These are phyloP conservation scores for Chrysoporthe austroafricana DNA, from an alignment of 2,329 filamentous ascomycete species.

Conservation along the genomic window DNA sequence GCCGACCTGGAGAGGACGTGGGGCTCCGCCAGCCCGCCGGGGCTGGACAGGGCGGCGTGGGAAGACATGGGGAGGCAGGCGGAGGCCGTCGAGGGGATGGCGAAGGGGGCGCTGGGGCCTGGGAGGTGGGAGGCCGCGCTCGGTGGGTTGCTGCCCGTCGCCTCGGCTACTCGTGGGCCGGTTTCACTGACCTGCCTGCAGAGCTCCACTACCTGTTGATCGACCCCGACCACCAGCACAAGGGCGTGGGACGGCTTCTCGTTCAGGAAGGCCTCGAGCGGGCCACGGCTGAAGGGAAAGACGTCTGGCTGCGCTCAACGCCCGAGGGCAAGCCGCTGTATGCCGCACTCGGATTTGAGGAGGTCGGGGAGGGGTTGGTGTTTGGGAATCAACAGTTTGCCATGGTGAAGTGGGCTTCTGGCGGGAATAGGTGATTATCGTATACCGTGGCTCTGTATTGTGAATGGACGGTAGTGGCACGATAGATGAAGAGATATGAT, in stretches of 20 bases:
- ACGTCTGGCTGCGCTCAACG: slow-evolving; percentile 31
- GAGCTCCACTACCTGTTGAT: slow-evolving; percentile 33
- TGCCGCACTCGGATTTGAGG: slow-evolving; percentile 31
- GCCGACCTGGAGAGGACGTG: slow-evolving; percentile 3
- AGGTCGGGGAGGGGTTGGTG: slow-evolving; percentile 21
- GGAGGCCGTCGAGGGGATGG: slow-evolving; percentile 4
- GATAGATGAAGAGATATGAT: background rate
- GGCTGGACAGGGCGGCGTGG: slow-evolving; percentile 14
- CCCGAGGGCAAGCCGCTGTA: slow-evolving; percentile 34
- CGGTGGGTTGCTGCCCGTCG: background rate
- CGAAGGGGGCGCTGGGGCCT: background rate
- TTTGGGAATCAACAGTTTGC: slow-evolving; percentile 12
- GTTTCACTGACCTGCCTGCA: slow-evolving; percentile 16
- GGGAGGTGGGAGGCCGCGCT: background rate
- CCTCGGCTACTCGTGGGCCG: too few relatives aligned
- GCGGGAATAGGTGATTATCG: background rate
- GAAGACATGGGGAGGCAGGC: slow-evolving; percentile 2
- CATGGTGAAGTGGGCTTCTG: slow-evolving; percentile 4
- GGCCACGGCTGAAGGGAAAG: slow-evolving; percentile 27
- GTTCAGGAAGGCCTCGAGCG: slow-evolving; percentile 32
- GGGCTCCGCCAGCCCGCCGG: slow-evolving; percentile 1
- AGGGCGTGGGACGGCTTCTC: slow-evolving; percentile 35
- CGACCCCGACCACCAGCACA: slow-evolving; percentile 34
- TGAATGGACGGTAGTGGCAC: too few relatives aligned
- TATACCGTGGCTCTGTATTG: too few relatives aligned